Evolutionary conservation across 176 grass and related monocot species (phyloP), one percentile per base, ranked within the genome.

Genomic region (Microstegium vimineum): DNA sequence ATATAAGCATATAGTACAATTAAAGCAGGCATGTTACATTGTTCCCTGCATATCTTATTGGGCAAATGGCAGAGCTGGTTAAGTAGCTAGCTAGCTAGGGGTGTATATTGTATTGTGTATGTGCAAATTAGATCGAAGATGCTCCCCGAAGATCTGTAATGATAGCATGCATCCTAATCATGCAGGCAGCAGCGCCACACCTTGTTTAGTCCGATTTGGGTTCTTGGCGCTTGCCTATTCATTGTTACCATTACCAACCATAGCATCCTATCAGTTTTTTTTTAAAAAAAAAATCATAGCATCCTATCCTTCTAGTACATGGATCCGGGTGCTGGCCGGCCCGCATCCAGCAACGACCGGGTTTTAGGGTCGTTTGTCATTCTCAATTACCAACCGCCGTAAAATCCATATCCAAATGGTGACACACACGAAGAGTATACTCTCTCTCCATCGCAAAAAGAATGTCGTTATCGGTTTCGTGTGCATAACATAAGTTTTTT

Each of bases 151-250:
- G 78, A 90, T 82, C 78, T 86, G 67, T 82, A 77, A 86, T 90
- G 65, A 90, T 86, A 73, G 79, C 88, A 79, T 80, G 76, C 37
- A 66, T 82, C 88, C 78, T 86, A 90, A 90, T 90, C 83, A 90
- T 86, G 83, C n/a, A n/a, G n/a, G n/a, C n/a, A n/a, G 83, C 83
- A 57, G 31, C 40, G 18, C 71, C 71, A 18, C 76, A 35, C 25
- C 61, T 47, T 31, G 69, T 59, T 62, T n/a, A 64, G 20, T 14
- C 31, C 27, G 22, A 51, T 61, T 75, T 69, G 23, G 30, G 40
- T 43, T 7, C 22, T 26, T 37, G 74, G 13, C 23, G 36, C 62
- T 14, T 18, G 51, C 51, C 20, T 54, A 56, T 56, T 22, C 3
- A 38, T n/a, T 68, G 65, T 37, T 62, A 33, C 20, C 74, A 12